Percentiles rank a stretch among this genome's conserved stretches.
Conservation (phyloP, 306 rosid genomes). For the Elaeagnus macrophylla region DNA sequence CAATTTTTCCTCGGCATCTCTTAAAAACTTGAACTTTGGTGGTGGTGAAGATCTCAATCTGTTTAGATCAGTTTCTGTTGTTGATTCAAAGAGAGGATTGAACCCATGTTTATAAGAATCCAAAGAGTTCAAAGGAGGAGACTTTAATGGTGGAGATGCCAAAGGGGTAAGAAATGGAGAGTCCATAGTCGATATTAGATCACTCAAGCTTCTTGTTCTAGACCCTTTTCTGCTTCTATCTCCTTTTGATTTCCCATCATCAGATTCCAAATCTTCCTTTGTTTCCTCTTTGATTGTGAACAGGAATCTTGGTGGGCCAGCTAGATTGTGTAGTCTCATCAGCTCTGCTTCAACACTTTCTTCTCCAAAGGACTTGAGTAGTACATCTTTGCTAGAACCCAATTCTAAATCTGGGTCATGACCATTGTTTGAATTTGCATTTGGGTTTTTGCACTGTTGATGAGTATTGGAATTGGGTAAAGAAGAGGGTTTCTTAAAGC, state of each 20-base stretch:
- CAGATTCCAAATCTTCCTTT: slow-evolving; percentile 80
- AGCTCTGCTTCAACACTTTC: slow-evolving; percentile 67
- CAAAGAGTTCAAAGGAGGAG: slow-evolving; percentile 34
- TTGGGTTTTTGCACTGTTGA: slow-evolving; percentile 9
- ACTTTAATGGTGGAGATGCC: slow-evolving; percentile 47
- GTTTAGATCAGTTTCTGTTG: slow-evolving; percentile 39
- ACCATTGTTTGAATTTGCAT: slow-evolving; percentile 19
- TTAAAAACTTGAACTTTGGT: slow-evolving; percentile 68
- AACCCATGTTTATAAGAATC: slow-evolving; percentile 56
- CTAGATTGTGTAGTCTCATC: slow-evolving; percentile 77
- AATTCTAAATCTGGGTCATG: slow-evolving; percentile 39
- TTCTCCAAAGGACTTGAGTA: slow-evolving; percentile 41
- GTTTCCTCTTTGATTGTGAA: slow-evolving; percentile 87
- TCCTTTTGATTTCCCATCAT: slow-evolving; percentile 52
- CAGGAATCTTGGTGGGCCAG: slow-evolving; percentile 84
- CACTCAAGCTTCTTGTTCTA: slow-evolving; percentile 63
- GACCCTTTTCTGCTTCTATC: slow-evolving; percentile 57
- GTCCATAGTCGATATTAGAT: slow-evolving; percentile 36
- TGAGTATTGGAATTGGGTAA: slow-evolving; percentile 4
- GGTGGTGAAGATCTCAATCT: slow-evolving; percentile 74
- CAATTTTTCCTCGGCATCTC: slow-evolving; percentile 82
- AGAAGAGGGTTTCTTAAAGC: slow-evolving; percentile 35
- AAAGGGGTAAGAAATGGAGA: slow-evolving; percentile 42
- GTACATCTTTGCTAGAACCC: slow-evolving; percentile 36
- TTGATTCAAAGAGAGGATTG: slow-evolving; percentile 77